These are phyloP conservation scores for Piloderma croceum DNA, from an alignment of 768 basidiomycete genomes.

Conservation along the genomic window DNA sequence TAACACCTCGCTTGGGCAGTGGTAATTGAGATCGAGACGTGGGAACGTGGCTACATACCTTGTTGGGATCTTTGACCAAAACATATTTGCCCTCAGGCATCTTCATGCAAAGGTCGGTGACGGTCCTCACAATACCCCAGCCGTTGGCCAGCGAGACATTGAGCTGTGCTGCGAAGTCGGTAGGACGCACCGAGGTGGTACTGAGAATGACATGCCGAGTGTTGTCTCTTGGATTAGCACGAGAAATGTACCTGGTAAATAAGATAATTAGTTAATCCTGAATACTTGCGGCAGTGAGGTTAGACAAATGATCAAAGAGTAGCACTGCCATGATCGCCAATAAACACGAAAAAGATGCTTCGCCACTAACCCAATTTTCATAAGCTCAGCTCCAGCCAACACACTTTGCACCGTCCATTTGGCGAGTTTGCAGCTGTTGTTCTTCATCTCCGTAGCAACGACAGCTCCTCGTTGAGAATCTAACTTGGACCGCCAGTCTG, in stretches of 20 bases:
- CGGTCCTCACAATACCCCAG: slow-evolving; percentile 96
- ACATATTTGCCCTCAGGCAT: slow-evolving; percentile 98
- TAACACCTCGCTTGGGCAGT: too few relatives aligned
- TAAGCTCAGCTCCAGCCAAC: slow-evolving; percentile 88
- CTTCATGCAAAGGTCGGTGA: slow-evolving; percentile 92
- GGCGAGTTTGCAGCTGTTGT: slow-evolving; percentile 95
- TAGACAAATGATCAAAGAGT: not conserved
- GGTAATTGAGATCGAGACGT: slow-evolving; percentile 1
- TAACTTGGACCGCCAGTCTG: slow-evolving; percentile 98
- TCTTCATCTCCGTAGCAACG: slow-evolving; percentile 99
- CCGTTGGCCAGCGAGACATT: slow-evolving; percentile 94
- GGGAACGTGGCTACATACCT: slow-evolving; percentile 45
- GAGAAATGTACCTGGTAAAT: slow-evolving; percentile 79
- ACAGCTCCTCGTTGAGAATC: slow-evolving; percentile 97
- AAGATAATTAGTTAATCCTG: not conserved
- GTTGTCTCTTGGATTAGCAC: slow-evolving; percentile 89
- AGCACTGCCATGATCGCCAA: slow-evolving; percentile 4
- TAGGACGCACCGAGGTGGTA: slow-evolving; percentile 90
- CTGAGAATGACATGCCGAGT: slow-evolving; percentile 94
- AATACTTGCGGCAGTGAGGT: not conserved
- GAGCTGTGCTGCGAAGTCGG: slow-evolving; percentile 90
- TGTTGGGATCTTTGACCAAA: slow-evolving; percentile 96
- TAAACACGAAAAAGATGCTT: not conserved
- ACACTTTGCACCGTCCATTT: slow-evolving; percentile 97
- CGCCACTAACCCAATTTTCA: slow-evolving; percentile 88